A percentile compares a stretch with the other conserved stretches of the same genome.
Conservation (phyloP, 306 rosid species). For the Neltuma alba region DNA sequence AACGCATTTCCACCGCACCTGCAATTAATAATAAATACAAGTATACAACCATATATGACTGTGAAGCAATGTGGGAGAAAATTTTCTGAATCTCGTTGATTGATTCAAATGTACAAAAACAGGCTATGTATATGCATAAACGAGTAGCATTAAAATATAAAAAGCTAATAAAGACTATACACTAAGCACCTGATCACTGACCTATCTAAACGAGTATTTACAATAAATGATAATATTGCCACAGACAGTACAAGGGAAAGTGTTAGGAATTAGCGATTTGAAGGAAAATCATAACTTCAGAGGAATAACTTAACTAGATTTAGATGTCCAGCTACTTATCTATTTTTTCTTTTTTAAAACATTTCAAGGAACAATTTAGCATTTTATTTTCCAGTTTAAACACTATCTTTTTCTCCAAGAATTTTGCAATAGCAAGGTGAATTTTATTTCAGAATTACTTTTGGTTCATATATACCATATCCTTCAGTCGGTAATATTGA, state of each 20-base stretch:
- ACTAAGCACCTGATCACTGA: neutral
- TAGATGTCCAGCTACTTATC: neutral
- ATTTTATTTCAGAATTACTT: constrained; percentile 4
- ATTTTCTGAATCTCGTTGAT: neutral
- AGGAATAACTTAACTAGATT: constrained; percentile 25
- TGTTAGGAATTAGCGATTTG: constrained; percentile 15
- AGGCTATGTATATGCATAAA: neutral
- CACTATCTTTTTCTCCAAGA: neutral
- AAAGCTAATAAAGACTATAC: neutral
- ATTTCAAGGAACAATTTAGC: neutral
- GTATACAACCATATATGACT: neutral
- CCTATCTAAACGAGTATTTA: neutral
- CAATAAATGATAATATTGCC: neutral
- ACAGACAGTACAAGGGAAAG: constrained; percentile 14
- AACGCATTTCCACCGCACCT: constrained; percentile 97
- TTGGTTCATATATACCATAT: constrained; percentile 1
- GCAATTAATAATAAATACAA: constrained; percentile 35
- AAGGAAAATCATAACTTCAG: constrained; percentile 8
- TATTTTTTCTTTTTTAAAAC: neutral
- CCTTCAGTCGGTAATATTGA: constrained; percentile 21
- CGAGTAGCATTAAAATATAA: neutral
- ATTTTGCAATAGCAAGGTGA: constrained; percentile 6
- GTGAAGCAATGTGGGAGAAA: constrained; percentile 15
- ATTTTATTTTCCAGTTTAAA: constrained; percentile 19
- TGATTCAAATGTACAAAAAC: neutral